A percentile compares a stretch with the other conserved stretches of the same genome.
Evolutionary conservation across 2,329 filamentous ascomycete genomes (phyloP).

Genomic region (Colletotrichum falcatum): DNA sequence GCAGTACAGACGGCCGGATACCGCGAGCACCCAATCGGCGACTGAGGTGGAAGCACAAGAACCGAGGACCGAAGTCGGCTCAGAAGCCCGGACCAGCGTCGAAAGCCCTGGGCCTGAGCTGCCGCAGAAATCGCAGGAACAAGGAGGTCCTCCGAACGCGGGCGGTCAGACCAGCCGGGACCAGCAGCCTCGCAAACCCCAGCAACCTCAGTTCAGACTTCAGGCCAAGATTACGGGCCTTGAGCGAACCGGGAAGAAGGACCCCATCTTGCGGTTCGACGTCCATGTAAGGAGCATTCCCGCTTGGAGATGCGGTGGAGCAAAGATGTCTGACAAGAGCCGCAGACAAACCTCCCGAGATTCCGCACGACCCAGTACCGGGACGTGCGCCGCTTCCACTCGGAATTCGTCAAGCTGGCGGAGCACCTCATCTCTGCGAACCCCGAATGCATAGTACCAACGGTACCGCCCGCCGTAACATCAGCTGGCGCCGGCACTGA

Average conservation of each 20-base stretch:
- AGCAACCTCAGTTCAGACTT: conserved; percentile 81
- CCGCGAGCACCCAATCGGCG: conserved; percentile 60
- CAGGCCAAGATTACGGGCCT: conserved; percentile 95
- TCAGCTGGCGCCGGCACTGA: conserved; percentile 96
- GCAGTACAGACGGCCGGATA: conserved; percentile 59
- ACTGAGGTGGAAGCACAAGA: conserved; percentile 55
- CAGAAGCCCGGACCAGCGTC: conserved; percentile 38
- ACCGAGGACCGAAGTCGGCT: conserved; percentile 46
- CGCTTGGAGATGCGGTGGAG: neutral
- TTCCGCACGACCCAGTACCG: conserved; percentile 98
- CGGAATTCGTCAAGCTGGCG: conserved; percentile 95
- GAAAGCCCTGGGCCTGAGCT: conserved; percentile 42
- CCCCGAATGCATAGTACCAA: conserved; percentile 92
- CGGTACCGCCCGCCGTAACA: conserved; percentile 93
- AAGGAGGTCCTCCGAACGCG: conserved; percentile 42
- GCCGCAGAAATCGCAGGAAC: conserved; percentile 44
- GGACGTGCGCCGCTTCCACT: conserved; percentile 94
- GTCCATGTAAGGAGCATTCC: conserved; percentile 78
- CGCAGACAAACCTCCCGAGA: conserved; percentile 95
- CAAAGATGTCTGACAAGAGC: conserved; percentile 3
- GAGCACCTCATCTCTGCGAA: conserved; percentile 98
- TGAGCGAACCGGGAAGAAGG: conserved; percentile 94
- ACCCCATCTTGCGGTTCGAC: conserved; percentile 94
- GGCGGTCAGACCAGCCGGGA: conserved; percentile 47
- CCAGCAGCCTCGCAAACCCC: conserved; percentile 66